Percentiles rank a stretch among this genome's conserved stretches.
Evolutionary conservation across 768 basidiomycete genomes (phyloP).

Genomic region (Leucogyrophana mollusca): DNA sequence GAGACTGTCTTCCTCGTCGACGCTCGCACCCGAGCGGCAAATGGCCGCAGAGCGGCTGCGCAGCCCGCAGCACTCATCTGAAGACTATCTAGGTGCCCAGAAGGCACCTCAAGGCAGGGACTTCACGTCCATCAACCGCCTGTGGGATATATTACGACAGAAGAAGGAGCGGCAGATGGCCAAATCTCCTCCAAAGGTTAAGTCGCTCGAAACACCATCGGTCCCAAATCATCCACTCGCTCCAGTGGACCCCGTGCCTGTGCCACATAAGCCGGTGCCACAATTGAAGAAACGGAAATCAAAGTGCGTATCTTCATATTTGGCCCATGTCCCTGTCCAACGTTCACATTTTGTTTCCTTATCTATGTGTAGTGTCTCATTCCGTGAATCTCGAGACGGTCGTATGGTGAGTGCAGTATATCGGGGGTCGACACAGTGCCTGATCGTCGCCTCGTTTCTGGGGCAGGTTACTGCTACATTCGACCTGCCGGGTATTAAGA

Average conservation of each 20-base stretch:
- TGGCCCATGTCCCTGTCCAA: background rate
- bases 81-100: conserved; percentile 5
- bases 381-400: conserved; percentile 71
- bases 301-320: conserved; percentile 42
- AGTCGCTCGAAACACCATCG: conserved; percentile 50
- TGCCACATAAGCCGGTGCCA: conserved; percentile 27
- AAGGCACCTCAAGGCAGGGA: conserved; percentile 19
- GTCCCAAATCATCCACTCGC: conserved; percentile 10
- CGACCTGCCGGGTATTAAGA: conserved; percentile 66
- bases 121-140: conserved; percentile 43
- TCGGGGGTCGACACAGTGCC: conserved; percentile 12
- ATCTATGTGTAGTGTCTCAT: conserved; percentile 49
- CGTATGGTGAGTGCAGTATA: conserved; percentile 39
- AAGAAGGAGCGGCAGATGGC: conserved; percentile 68
- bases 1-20: conserved; percentile 20
- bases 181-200: conserved; percentile 66
- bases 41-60: conserved; percentile 20
- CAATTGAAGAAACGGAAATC: conserved; percentile 60
- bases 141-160: conserved; percentile 68
- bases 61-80: conserved; percentile 11
- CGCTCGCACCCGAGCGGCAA: conserved; percentile 10
- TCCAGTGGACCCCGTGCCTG: conserved; percentile 21
- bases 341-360: conserved; percentile 3
- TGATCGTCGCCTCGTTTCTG: conserved; percentile 22
- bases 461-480: conserved; percentile 62